Evolutionary conservation across 164 flowering plant genomes (phyloP).

Genomic region (Taxillus chinensis): DNA sequence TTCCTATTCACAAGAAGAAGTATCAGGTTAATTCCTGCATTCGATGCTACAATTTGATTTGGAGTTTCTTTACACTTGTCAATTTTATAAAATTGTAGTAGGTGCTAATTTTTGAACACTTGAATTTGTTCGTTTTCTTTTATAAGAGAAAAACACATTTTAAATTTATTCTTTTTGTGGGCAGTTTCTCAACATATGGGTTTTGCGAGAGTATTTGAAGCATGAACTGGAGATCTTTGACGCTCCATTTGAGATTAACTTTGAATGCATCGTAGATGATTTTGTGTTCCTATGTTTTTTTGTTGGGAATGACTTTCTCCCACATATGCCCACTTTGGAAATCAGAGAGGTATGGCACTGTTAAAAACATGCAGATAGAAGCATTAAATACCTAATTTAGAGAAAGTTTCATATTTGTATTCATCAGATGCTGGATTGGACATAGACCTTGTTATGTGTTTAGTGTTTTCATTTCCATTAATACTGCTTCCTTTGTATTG

Average conservation of each 20-base stretch:
- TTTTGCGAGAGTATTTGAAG: constrained; percentile 81
- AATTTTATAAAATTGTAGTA: too few species aligned
- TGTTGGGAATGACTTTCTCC: constrained; percentile 99
- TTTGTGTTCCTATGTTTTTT: constrained; percentile 95
- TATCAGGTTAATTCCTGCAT: constrained; percentile 57
- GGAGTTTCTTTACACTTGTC: not conserved
- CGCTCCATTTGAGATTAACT: constrained; percentile 63
- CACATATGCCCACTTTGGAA: constrained; percentile 99
- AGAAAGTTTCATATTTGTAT: too few species aligned
- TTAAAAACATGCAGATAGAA: not conserved
- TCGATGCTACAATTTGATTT: not conserved
- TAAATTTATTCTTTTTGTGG: constrained; percentile 7
- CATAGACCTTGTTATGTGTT: too few species aligned
- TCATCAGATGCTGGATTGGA: too few species aligned
- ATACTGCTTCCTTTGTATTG: too few species aligned
- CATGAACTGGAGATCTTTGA: constrained; percentile 68
- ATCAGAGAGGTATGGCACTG: constrained; percentile 77
- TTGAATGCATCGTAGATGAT: constrained; percentile 88
- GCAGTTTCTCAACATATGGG: constrained; percentile 95
- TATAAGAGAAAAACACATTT: not conserved
- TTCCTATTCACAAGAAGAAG: constrained; percentile 89
- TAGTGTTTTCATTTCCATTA: too few species aligned
- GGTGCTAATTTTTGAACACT: not conserved
- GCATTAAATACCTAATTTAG: too few species aligned
- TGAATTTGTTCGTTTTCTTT: not conserved